phyloP scores from a whole-genome alignment of 192 early-diverging fungal genomes.

The Phycomyces blakesleeanus region DNA sequence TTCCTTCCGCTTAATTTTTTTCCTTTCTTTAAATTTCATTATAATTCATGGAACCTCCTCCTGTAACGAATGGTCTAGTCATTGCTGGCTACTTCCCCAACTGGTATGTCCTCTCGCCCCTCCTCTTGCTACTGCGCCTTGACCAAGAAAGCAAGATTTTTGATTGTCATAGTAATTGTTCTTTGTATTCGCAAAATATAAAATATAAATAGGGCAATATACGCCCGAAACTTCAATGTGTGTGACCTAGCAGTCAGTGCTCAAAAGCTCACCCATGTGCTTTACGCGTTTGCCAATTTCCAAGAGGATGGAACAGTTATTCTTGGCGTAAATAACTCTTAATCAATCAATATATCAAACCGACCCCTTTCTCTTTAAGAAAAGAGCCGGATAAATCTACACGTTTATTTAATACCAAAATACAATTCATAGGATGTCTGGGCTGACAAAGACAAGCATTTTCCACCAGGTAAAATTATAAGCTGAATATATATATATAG shows the following conservation, averaged over 20 bases:
- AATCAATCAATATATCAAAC: neutral
- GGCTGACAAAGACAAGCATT: slow-evolving; percentile 76
- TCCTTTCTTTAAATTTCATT: neutral
- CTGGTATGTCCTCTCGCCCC: slow-evolving; percentile 34
- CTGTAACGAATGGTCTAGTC: slow-evolving; percentile 8
- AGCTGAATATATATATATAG: neutral
- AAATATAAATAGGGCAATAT: slow-evolving; percentile 69
- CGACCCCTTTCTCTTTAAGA: neutral
- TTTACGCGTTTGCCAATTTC: slow-evolving; percentile 79
- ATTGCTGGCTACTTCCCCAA: slow-evolving; percentile 40
- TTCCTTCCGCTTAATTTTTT: slow-evolving; percentile 3
- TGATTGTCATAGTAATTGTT: too few species aligned
- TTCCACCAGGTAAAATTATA: slow-evolving; percentile 18
- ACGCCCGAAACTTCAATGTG: slow-evolving; percentile 64
- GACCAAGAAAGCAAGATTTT: too few species aligned
- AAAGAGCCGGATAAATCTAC: too few species aligned
- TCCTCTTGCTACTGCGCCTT: too few species aligned
- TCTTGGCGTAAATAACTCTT: slow-evolving; percentile 49
- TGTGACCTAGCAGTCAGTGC: slow-evolving; percentile 56
- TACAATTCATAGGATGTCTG: slow-evolving; percentile 51
- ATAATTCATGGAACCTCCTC: neutral
- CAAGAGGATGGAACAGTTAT: slow-evolving; percentile 58
- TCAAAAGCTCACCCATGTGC: slow-evolving; percentile 64
- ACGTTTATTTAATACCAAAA: too few species aligned
- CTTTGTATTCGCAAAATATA: neutral